Conservation (phyloP, 2,329 filamentous ascomycete species). For the Cladophialophora yegresii region DNA sequence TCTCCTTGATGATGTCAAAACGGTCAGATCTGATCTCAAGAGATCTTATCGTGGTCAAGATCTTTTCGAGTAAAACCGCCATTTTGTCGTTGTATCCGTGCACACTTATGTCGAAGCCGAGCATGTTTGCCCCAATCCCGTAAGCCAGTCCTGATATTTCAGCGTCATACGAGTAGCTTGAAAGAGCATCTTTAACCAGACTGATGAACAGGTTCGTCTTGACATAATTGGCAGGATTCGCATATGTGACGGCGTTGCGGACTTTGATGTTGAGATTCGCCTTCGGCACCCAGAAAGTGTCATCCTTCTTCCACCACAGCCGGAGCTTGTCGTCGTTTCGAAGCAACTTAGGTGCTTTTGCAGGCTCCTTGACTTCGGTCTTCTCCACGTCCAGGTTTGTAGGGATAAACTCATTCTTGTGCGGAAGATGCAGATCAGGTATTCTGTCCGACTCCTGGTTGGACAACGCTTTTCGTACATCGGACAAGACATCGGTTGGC, state of each 20-base stretch:
- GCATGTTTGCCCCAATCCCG: slow-evolving; percentile 68
- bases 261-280: slow-evolving; percentile 81
- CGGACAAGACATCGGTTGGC: slow-evolving; percentile 70
- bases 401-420: slow-evolving; percentile 94
- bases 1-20: slow-evolving; percentile 89
- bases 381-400: slow-evolving; percentile 92
- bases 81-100: slow-evolving; percentile 97
- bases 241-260: slow-evolving; percentile 74
- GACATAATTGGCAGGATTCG: slow-evolving; percentile 75
- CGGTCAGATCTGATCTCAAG: slow-evolving; percentile 81
- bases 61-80: slow-evolving; percentile 83
- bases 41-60: slow-evolving; percentile 79
- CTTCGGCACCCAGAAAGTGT: slow-evolving; percentile 97
- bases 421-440: slow-evolving; percentile 76
- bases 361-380: slow-evolving; percentile 77
- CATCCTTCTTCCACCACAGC: slow-evolving; percentile 98
- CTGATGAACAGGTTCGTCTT: slow-evolving; percentile 80
- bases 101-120: slow-evolving; percentile 75
- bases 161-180: slow-evolving; percentile 94
- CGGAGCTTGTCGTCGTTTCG: slow-evolving; percentile 78
- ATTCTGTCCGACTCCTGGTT: slow-evolving; percentile 62
- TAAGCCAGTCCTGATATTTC: slow-evolving; percentile 89
- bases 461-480: slow-evolving; percentile 66
- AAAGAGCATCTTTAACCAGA: slow-evolving; percentile 81
- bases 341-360: slow-evolving; percentile 74